Evolutionary conservation across 2,329 filamentous ascomycete genomes (phyloP), one percentile per base, ranked within the genome.

Genomic region (Verticillium nubilum): DNA sequence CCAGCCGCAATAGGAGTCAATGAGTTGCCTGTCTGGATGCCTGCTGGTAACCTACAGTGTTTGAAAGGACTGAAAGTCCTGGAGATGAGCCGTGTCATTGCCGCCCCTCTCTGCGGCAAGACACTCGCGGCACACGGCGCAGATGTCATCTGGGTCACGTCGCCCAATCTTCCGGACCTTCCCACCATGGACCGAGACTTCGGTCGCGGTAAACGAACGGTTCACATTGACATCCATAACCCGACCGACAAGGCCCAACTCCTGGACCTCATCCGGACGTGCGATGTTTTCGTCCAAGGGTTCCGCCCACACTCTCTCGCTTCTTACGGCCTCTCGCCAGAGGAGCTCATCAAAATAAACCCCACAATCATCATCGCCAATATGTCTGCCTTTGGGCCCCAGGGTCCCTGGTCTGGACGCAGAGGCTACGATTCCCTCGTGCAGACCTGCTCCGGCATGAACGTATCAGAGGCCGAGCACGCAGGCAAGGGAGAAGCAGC

Each of bases 401-500:
- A 68, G 0, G 81, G 82, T 0, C 79, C 68, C 1, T 72, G 70
- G 70, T 62, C 79, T 0, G 59, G 65, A 0, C 70, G 77, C 2
- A 72, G 83, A 2, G 83, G 83, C 0, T 86, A 83, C 58, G 83
- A 86, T 62, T 84, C 81, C 0, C 62, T 71, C 3, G 69, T 71
- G 1, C 82, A 86, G 67, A 82, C 82, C 7, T 81, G 78, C 58
- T 78, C 79, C 0, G 83, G 83, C 0, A 77, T 85, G 67, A 85
- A 85, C 52, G 72, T 82, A 1, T 80, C 79, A 0, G 83, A 86
- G 64, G 82, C 82, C 0, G 73, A 78, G 59, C 74, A 78, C 53
- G 76, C 67, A 25, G 76, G 72, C 2, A 60, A 66, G 0, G 74
- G 73, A 0, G 76, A 78, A 54, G 58, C 70, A 0, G 76, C 78